Evolutionary conservation across 805 yeast genomes (phyloP), one percentile per base, ranked within the genome.

Genomic region (Lachancea kluyveri): DNA sequence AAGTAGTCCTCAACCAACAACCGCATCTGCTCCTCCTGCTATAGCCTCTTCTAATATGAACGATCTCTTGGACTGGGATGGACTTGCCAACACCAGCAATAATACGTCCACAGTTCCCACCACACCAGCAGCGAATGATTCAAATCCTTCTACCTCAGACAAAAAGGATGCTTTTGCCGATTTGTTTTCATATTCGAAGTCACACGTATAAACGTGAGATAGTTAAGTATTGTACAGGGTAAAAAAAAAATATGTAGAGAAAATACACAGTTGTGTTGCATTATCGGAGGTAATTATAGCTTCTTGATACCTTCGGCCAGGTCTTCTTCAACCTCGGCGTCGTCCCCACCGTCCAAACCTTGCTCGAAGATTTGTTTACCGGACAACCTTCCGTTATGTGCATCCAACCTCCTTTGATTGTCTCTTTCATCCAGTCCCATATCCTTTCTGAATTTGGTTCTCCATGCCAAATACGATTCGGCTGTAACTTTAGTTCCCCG

Each of bases 321-420:
- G 15, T 38, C 46, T 17, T 54, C 63, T 3, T 53, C 72, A 5
- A 65, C 74, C 9, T 62, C 68, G 26, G 69, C 78, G 25, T 74
- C 88, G 15, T 64, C 77, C 21, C 73, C 79, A 31, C 78, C 79
- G 24, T 82, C 94, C 45, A 92, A 70, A 26, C 97, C 97, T 49
- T 70, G 70, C 52, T 87, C 97, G 52, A 90, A 90, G 39, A 92
- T 82, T 59, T 86, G 90, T 46, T 75, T 72, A 15, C 98, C 98
- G 0, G 94, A 79, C 50, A 87, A 59, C 57, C 78, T 82, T 6
- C 92, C 94, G 26, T 68, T 69, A 51, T 82, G 90, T 50, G 77
- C 72, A n/a, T 53, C 54, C 22, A 61, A 56, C 39, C 70, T 69
- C 42, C 84, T 67, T 31, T 66, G 62, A 21, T 58, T 59, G 35